Evolutionary conservation across 1,284 basidiomycete species (phyloP).

Genomic region (Cryptococcus sp.): DNA sequence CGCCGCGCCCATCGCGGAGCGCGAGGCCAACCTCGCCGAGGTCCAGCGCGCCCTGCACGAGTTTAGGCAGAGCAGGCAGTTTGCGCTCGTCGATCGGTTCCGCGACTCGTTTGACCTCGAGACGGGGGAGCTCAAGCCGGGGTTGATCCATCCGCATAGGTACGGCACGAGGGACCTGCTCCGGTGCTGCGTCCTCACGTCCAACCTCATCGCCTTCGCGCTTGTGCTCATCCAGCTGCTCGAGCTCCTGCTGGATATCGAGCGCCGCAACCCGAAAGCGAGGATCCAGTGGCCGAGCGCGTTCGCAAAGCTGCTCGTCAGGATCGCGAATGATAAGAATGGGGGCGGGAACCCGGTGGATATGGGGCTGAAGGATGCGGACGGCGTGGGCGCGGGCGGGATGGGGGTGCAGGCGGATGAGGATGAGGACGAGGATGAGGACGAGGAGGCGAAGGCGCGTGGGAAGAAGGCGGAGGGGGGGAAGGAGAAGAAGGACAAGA

Average conservation of each 20-base stretch:
- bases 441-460: constrained; percentile 8
- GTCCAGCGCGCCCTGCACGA: constrained; percentile 49
- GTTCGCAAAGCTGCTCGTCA: constrained; percentile 47
- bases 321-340: constrained; percentile 32
- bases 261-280: constrained; percentile 41
- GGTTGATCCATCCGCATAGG: constrained; percentile 10
- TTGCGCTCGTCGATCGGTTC: constrained; percentile 56
- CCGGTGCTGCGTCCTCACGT: constrained; percentile 50
- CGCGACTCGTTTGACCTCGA: constrained; percentile 42
- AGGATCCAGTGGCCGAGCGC: constrained; percentile 52
- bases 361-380: constrained; percentile 23
- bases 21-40: constrained; percentile 50
- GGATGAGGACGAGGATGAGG: constrained; percentile 19
- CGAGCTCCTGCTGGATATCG: constrained; percentile 41
- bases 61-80: constrained; percentile 52
- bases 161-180: constrained; percentile 47
- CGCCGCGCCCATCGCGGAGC: constrained; percentile 28
- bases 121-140: constrained; percentile 37
- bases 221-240: constrained; percentile 41
- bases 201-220: constrained; percentile 46
- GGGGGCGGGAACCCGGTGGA: constrained; percentile 31
- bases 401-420: constrained; percentile 9
- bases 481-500: constrained; percentile 14
- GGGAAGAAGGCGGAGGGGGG: constrained; percentile 15
- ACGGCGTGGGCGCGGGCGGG: constrained; percentile 3